These are phyloP conservation scores for Aureobasidium sp. DNA, from an alignment of 2,329 filamentous ascomycete species.

Conservation along the genomic window DNA sequence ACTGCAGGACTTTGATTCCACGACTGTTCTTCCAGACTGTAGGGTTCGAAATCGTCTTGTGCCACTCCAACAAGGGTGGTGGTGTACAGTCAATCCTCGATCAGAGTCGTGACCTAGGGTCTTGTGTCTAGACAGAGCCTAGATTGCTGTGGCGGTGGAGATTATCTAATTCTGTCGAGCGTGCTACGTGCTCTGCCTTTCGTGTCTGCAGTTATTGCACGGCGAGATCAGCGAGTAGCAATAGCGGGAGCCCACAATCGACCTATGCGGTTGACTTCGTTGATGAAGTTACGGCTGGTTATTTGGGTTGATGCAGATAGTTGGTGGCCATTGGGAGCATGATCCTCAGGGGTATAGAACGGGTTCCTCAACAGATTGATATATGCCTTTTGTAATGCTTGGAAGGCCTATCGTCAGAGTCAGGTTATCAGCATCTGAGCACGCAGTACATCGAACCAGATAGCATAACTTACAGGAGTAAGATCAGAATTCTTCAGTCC, in stretches of 20 bases:
- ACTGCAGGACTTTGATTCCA: neutral
- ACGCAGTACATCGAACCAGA: neutral
- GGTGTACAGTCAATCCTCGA: neutral
- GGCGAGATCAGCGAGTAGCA: neutral
- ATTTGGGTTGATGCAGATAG: slow-evolving; percentile 55
- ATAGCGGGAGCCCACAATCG: slow-evolving; percentile 74
- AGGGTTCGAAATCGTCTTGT: neutral
- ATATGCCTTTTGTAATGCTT: slow-evolving; percentile 87
- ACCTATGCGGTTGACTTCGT: slow-evolving; percentile 78
- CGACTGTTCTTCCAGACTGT: neutral
- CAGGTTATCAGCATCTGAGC: neutral
- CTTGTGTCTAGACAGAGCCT: neutral
- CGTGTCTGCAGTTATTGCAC: neutral
- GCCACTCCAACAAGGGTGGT: neutral
- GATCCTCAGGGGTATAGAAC: slow-evolving; percentile 85
- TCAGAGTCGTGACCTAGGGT: neutral
- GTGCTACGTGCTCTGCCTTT: neutral
- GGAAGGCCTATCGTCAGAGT: slow-evolving; percentile 55
- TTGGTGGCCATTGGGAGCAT: slow-evolving; percentile 48
- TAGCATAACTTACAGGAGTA: slow-evolving; percentile 54
- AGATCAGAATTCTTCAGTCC: slow-evolving; percentile 80
- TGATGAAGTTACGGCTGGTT: slow-evolving; percentile 68
- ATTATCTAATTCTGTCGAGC: neutral
- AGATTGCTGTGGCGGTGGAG: neutral
- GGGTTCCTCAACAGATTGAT: slow-evolving; percentile 84